Conservation (phyloP, 306 rosid genomes). For the Sicyos baderoa region DNA sequence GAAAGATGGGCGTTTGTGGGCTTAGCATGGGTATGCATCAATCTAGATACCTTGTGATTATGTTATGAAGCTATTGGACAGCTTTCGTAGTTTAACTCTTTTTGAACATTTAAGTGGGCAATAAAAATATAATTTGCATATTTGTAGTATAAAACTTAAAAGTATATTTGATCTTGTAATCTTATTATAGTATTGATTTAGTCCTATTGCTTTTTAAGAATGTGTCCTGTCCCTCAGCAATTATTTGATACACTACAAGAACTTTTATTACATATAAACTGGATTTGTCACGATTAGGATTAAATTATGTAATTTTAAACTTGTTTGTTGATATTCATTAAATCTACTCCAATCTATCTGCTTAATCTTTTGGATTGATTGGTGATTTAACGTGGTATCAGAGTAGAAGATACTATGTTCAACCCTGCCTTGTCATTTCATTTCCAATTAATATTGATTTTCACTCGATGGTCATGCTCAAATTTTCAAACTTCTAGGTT, state of each 20-base stretch:
- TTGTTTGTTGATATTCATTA: too few relatives aligned
- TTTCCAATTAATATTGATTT: too few relatives aligned
- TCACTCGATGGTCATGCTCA: too few relatives aligned
- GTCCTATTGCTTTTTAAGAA: background rate
- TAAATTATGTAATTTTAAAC: background rate
- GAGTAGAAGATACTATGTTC: too few relatives aligned
- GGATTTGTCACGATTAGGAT: background rate
- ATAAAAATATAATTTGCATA: background rate
- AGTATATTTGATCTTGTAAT: background rate
- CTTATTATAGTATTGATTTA: background rate
- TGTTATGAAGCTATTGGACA: background rate
- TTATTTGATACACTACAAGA: background rate
- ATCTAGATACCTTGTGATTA: conserved; percentile 14
- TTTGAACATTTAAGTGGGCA: background rate
- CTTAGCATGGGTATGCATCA: conserved; percentile 90
- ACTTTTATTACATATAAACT: background rate
- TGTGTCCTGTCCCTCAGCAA: background rate
- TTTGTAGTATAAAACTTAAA: background rate
- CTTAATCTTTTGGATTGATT: too few relatives aligned
- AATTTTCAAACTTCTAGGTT: too few relatives aligned
- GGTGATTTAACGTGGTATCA: too few relatives aligned
- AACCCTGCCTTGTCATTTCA: too few relatives aligned
- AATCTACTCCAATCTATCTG: too few relatives aligned
- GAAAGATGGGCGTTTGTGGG: conserved; percentile 97
- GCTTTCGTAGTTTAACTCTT: background rate